Base-by-base conservation (phyloP, 2,329 filamentous ascomycete genomes). In the Diaporthe vaccinii region DNA sequence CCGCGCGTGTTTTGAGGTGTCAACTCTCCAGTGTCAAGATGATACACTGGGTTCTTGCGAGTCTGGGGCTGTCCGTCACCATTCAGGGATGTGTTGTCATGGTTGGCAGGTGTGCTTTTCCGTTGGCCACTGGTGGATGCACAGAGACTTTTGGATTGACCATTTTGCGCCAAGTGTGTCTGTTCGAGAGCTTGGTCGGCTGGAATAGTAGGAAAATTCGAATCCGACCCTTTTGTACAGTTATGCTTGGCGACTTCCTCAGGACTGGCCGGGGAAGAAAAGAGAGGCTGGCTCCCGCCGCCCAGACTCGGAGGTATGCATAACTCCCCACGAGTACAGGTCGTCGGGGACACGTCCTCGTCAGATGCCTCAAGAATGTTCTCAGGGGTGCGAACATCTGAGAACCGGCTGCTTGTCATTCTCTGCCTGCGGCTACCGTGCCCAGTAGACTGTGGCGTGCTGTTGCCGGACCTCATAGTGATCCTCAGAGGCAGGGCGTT, bases 381-480 rank as follows among this genome's bases (percentile, higher is more conserved):
- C 39, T 53, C 72, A n/a, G 61, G 49, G 1, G 61, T 51, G 61
- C 22, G 58, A 3, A 74, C 61, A 10, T 70, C 72, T 20, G 72
- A 70, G n/a, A 70, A 36, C 8, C 61, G n/a, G 31, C 62, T 70
- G 62, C 72, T 70, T 17, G 72, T 62, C n/a, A 61, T 70, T 36
- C 72, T 49, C 41, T 58, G 55, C 22, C 62, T 55, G 55, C 58
- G 28, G 12, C 31, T 44, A 25, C 41, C 39, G 15, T 69, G 41
- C 2, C 22, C 34, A 41, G 58, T 46, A 31, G 68, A 58, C 10
- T 25, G 62, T 12, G 41, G 25, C 22, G 49, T 31, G 41, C 67
- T 74, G 17, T 61, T 69, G 17, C 46, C 31, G 6, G 14, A 46
- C 14, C 17, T 44, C 8, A 22, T 74, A 8, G 41, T n/a, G 25